phyloP scores from a whole-genome alignment of 139 green algal species.

The Pycnococcus provasolii region DNA sequence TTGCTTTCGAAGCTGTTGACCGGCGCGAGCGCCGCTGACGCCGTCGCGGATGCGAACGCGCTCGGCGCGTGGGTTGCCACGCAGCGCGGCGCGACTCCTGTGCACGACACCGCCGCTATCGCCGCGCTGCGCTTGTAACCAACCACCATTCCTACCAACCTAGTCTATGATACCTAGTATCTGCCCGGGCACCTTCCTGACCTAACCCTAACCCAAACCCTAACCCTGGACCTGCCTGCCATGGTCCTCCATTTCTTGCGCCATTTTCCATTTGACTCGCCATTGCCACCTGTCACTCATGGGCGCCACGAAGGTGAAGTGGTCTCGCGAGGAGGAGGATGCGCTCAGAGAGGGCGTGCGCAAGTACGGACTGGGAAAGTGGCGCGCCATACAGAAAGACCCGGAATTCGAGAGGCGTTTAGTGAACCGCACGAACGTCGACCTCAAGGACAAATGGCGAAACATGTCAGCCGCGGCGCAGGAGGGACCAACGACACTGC shows the following conservation, averaged over 20 bases:
- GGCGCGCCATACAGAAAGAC: constrained; percentile 51
- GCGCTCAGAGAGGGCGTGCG: constrained; percentile 42
- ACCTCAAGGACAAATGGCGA: constrained; percentile 55
- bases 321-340: constrained; percentile 46
- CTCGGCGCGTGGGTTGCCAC: constrained; percentile 2
- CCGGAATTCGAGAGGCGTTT: constrained; percentile 30
- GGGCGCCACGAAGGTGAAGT: constrained; percentile 45
- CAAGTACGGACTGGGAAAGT: constrained; percentile 51
- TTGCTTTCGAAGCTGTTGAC: not conserved
- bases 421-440: constrained; percentile 45
- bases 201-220: no score
- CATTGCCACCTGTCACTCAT: constrained; percentile 3
- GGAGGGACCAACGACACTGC: no score
- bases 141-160: no score
- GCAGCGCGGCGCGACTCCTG: constrained; percentile 1
- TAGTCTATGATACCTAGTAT: no score
- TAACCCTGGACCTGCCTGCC: no score
- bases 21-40: not conserved
- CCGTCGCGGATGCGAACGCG: not conserved
- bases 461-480: constrained; percentile 24
- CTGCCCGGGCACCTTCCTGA: no score
- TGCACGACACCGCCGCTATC: not conserved
- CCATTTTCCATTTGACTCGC: no score
- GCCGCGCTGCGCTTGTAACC: not conserved
- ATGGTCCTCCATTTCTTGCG: no score